phyloP scores from a whole-genome alignment of 768 basidiomycete species.

The Collybia mongolica region DNA sequence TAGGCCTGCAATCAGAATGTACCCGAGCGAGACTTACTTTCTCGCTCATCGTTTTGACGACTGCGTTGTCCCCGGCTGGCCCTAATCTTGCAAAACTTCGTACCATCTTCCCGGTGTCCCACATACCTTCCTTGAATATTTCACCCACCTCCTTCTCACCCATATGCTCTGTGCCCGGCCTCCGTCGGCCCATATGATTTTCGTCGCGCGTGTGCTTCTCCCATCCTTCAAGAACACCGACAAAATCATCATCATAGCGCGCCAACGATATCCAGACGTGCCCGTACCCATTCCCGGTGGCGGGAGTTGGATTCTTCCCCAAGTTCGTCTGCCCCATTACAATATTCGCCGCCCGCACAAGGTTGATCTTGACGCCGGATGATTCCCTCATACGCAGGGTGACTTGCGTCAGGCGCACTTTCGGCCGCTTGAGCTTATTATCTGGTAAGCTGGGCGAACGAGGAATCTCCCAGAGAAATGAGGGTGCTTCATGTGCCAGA shows the following conservation, averaged over 20 bases:
- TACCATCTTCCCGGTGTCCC: constrained; percentile 83
- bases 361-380: constrained; percentile 44
- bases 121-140: constrained; percentile 52
- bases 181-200: constrained; percentile 34
- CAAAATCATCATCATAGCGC: constrained; percentile 75
- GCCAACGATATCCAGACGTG: constrained; percentile 73
- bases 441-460: constrained; percentile 10
- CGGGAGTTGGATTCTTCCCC: constrained; percentile 23
- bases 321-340: constrained; percentile 46
- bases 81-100: constrained; percentile 68
- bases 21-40: constrained; percentile 23
- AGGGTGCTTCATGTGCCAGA: constrained; percentile 54
- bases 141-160: constrained; percentile 35
- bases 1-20: neutral
- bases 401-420: constrained; percentile 57
- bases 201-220: constrained; percentile 52
- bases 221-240: constrained; percentile 61
- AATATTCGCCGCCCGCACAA: constrained; percentile 57
- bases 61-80: constrained; percentile 24
- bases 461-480: constrained; percentile 41
- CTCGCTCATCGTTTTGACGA: constrained; percentile 30
- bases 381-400: constrained; percentile 60
- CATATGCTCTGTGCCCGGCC: constrained; percentile 30
- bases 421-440: constrained; percentile 25
- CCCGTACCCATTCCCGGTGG: constrained; percentile 19